These are phyloP conservation scores for Rutstroemia sp. DNA, from an alignment of 2,329 filamentous ascomycete species.

Conservation along the genomic window DNA sequence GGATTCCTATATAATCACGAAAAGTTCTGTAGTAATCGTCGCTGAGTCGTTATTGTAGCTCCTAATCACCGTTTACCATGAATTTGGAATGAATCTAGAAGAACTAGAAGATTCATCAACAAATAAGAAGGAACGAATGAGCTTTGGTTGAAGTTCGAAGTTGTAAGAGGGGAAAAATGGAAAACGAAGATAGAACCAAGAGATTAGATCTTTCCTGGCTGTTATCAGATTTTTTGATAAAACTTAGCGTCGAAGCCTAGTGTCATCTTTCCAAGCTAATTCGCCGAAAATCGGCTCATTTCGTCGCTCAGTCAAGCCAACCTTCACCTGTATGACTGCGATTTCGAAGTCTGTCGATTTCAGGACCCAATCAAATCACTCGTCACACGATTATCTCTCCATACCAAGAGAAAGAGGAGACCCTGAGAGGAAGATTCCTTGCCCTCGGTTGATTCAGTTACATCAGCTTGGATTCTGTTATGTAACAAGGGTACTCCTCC, in stretches of 20 bases:
- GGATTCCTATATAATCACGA: too few relatives aligned
- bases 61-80: too few relatives aligned
- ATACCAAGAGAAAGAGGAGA: not conserved
- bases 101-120: not conserved
- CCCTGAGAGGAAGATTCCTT: not conserved
- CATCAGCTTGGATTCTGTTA: not conserved
- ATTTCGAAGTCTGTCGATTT: not conserved
- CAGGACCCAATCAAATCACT: not conserved
- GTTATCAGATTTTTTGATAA: slow-evolving; percentile 7
- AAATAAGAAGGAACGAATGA: not conserved
- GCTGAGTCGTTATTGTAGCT: too few relatives aligned
- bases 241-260: slow-evolving; percentile 7
- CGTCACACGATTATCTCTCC: not conserved
- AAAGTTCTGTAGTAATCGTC: too few relatives aligned
- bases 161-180: not conserved
- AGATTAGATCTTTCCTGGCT: slow-evolving; percentile 5
- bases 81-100: not conserved
- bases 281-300: slow-evolving; percentile 6
- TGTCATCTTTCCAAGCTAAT: not conserved
- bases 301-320: not conserved
- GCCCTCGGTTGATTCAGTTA: not conserved
- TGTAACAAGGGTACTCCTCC: not conserved
- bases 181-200: not conserved
- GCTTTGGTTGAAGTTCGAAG: not conserved
- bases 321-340: not conserved